Evolutionary conservation across 179 eudicot genomes (phyloP).

Genomic region (Camellia oleifera): DNA sequence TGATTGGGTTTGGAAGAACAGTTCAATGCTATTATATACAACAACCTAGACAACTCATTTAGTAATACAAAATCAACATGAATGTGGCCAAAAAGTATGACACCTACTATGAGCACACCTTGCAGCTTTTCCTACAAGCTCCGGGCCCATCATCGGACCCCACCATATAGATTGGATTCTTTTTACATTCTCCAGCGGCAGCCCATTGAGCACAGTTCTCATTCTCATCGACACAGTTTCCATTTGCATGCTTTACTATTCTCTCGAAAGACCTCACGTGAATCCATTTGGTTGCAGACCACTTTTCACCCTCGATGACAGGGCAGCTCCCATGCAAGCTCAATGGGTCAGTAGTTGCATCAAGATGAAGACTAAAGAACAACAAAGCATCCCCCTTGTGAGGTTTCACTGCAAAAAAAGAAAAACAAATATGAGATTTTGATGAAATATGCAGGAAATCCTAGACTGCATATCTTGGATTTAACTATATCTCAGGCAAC

Average conservation of each 20-base stretch:
- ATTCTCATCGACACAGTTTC: slow-evolving; percentile 57
- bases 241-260: background rate
- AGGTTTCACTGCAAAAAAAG: slow-evolving; percentile 58
- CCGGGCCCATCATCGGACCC: slow-evolving; percentile 40
- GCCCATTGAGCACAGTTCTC: slow-evolving; percentile 41
- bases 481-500: background rate
- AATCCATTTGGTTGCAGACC: slow-evolving; percentile 88
- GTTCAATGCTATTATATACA: background rate
- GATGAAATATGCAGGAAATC: background rate
- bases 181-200: slow-evolving; percentile 41
- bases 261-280: slow-evolving; percentile 61
- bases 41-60: background rate
- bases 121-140: slow-evolving; percentile 68
- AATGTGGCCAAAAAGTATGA: background rate
- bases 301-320: slow-evolving; percentile 57
- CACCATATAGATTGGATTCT: slow-evolving; percentile 35
- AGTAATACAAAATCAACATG: background rate
- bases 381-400: slow-evolving; percentile 73
- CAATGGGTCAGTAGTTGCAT: slow-evolving; percentile 48
- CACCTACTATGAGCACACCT: slow-evolving; percentile 31
- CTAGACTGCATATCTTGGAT: background rate
- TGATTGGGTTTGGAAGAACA: background rate
- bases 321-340: slow-evolving; percentile 75
- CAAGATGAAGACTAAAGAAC: slow-evolving; percentile 72
- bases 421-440: background rate